Percentiles rank a stretch among this genome's conserved stretches.
phyloP scores from a whole-genome alignment of 2,329 filamentous ascomycete species.

The Macrophomina pseudophaseolina region DNA sequence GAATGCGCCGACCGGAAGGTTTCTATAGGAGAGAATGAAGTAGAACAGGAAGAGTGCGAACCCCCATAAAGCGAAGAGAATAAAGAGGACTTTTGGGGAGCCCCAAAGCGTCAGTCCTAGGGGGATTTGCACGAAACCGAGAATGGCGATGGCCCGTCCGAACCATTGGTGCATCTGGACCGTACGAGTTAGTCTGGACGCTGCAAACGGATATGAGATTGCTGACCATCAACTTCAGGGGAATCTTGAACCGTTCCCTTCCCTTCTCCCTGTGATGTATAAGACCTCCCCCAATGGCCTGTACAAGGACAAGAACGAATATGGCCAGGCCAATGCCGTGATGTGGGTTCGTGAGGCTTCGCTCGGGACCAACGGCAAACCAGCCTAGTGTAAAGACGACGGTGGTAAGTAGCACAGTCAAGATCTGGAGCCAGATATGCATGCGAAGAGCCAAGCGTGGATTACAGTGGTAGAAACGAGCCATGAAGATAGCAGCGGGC shows the following conservation, averaged over 20 bases:
- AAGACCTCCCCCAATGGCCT: slow-evolving; percentile 71
- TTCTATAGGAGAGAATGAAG: slow-evolving; percentile 79
- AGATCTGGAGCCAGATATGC: slow-evolving; percentile 75
- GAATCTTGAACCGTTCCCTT: slow-evolving; percentile 59
- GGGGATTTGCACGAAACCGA: slow-evolving; percentile 86
- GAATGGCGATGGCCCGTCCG: slow-evolving; percentile 75
- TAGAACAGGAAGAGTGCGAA: slow-evolving; percentile 74
- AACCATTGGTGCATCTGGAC: slow-evolving; percentile 84
- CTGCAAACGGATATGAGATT: not conserved
- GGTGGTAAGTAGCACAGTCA: slow-evolving; percentile 70
- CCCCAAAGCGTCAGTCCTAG: slow-evolving; percentile 91
- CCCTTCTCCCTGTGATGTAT: slow-evolving; percentile 62
- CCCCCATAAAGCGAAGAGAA: slow-evolving; percentile 82
- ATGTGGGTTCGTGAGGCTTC: slow-evolving; percentile 79
- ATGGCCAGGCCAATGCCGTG: slow-evolving; percentile 83
- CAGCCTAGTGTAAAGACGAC: slow-evolving; percentile 77
- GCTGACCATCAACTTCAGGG: slow-evolving; percentile 63
- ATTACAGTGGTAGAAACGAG: slow-evolving; percentile 70
- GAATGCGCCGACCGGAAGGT: slow-evolving; percentile 59
- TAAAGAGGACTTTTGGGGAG: slow-evolving; percentile 82
- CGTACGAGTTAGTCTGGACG: not conserved
- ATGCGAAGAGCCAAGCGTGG: slow-evolving; percentile 67
- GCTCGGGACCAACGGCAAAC: slow-evolving; percentile 75
- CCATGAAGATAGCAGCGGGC: slow-evolving; percentile 74
- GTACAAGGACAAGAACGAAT: slow-evolving; percentile 73